These are phyloP conservation scores for Artemisia argyi DNA, from an alignment of 129 eudicot species.

Conservation along the genomic window DNA sequence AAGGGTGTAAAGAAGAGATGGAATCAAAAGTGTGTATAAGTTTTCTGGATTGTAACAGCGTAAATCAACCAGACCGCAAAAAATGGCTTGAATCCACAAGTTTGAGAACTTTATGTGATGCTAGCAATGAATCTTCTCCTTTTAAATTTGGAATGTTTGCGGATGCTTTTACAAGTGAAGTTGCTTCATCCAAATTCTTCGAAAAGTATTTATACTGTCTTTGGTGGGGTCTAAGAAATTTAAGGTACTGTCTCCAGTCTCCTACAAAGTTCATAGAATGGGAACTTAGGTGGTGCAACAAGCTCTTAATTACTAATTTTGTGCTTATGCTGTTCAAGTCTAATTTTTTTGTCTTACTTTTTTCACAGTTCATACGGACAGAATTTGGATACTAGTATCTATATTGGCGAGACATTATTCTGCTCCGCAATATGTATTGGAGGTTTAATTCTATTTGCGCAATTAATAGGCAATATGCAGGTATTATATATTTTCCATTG, in stretches of 20 bases:
- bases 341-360: not conserved
- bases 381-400: constrained; percentile 72
- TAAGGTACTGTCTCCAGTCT: constrained; percentile 47
- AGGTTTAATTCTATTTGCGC: constrained; percentile 77
- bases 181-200: constrained; percentile 70
- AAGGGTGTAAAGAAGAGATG: constrained; percentile 59
- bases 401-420: constrained; percentile 78
- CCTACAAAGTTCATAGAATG: not conserved
- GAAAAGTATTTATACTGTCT: constrained; percentile 85
- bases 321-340: not conserved
- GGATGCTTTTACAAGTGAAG: constrained; percentile 86
- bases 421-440: constrained; percentile 58
- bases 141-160: constrained; percentile 97
- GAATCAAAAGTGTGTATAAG: constrained; percentile 50
- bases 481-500: constrained; percentile 33
- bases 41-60: constrained; percentile 68
- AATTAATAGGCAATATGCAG: constrained; percentile 95
- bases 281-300: not conserved
- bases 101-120: constrained; percentile 62
- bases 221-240: constrained; percentile 95
- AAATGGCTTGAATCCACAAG: constrained; percentile 71
- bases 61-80: constrained; percentile 43
- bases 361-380: constrained; percentile 86
- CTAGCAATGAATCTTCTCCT: constrained; percentile 55
- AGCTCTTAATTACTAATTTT: constrained; percentile 10